Evolutionary conservation across 805 yeast species (phyloP).

Genomic region (Sugiyamaella floridensis): DNA sequence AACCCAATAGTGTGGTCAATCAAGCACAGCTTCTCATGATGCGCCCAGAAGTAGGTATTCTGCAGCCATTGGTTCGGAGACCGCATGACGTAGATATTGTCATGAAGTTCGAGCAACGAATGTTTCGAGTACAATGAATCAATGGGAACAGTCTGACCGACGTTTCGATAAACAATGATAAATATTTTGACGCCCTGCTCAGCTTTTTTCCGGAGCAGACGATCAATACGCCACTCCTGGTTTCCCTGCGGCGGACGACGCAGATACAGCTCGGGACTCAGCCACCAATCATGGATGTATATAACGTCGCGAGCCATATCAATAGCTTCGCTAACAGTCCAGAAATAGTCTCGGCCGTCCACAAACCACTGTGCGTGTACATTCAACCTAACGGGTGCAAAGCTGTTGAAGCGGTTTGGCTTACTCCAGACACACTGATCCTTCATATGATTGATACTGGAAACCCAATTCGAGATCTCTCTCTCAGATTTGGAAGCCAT

Average conservation of each 20-base stretch:
- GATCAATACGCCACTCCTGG: conserved; percentile 87
- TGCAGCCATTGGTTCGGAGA: conserved; percentile 94
- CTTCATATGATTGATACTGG: conserved; percentile 64
- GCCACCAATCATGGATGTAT: conserved; percentile 98
- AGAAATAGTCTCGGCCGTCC: conserved; percentile 91
- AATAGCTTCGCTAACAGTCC: conserved; percentile 91
- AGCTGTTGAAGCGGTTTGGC: conserved; percentile 72
- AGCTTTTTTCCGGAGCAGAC: conserved; percentile 82
- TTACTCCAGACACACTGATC: conserved; percentile 65
- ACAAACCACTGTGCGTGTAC: conserved; percentile 96
- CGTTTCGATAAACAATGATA: conserved; percentile 87
- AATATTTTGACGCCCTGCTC: conserved; percentile 91
- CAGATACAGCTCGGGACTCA: conserved; percentile 86
- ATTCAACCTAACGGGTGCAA: conserved; percentile 83
- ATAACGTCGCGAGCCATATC: conserved; percentile 91
- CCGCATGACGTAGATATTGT: conserved; percentile 81
- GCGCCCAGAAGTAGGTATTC: conserved; percentile 97
- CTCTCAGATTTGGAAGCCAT: conserved; percentile 67
- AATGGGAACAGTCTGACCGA: conserved; percentile 85
- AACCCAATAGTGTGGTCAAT: conserved; percentile 85
- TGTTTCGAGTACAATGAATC: conserved; percentile 95
- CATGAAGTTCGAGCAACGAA: conserved; percentile 76
- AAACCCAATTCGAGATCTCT: conserved; percentile 74
- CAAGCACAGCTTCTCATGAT: conserved; percentile 87
- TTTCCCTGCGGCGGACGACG: conserved; percentile 94